Conservation (phyloP, 306 rosid species). For the Lupinus albus region DNA sequence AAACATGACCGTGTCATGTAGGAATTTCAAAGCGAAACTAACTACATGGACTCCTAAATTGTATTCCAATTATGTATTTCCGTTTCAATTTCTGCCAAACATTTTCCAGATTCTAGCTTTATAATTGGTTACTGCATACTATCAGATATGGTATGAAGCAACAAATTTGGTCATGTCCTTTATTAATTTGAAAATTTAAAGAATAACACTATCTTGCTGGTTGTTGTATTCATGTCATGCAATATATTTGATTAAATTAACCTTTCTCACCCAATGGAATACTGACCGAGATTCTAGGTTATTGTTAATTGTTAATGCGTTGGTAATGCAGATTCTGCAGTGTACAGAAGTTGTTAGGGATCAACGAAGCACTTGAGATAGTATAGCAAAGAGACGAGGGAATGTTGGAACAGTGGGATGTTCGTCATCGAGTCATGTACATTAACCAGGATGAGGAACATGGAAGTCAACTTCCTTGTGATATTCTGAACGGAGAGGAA, state of each 20-base stretch:
- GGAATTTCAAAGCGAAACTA: no score
- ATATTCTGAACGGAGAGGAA: conserved; percentile 44
- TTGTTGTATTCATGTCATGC: background rate
- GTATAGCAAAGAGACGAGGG: conserved; percentile 29
- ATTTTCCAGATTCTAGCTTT: no score
- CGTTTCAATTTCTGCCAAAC: no score
- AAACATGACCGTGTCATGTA: no score
- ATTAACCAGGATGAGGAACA: conserved; percentile 39
- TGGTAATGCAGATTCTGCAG: conserved; percentile 31
- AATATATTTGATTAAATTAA: background rate
- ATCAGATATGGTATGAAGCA: background rate
- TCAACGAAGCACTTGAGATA: conserved; percentile 12
- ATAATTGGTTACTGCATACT: no score
- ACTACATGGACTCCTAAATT: no score
- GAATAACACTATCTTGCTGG: background rate
- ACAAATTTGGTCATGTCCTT: background rate
- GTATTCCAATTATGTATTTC: no score
- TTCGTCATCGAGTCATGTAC: conserved; percentile 38
- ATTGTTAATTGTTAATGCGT: conserved; percentile 6
- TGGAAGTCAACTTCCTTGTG: conserved; percentile 43
- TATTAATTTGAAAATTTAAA: background rate
- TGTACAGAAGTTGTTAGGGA: conserved; percentile 33
- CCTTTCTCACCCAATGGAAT: background rate
- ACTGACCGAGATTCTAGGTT: conserved; percentile 16
- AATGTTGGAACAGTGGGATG: conserved; percentile 55